phyloP scores from a whole-genome alignment of 306 rosid genomes.

The Sesbania bispinosa region DNA sequence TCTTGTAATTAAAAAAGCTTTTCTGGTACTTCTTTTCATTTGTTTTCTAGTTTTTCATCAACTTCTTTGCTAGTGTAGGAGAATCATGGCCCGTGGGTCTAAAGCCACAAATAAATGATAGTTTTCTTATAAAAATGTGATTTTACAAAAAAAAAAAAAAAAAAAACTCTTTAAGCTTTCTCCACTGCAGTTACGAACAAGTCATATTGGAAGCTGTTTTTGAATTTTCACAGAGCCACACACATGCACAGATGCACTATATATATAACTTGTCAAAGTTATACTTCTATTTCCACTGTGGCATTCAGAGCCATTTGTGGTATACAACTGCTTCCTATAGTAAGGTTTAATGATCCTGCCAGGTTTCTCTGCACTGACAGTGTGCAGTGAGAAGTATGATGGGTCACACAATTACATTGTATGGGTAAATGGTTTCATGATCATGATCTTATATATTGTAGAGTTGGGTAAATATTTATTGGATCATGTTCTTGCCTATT shows the following conservation, averaged over 20 bases:
- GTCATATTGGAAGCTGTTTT: slow-evolving; percentile 55
- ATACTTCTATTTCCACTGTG: slow-evolving; percentile 47
- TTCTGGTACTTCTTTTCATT: not conserved
- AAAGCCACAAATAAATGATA: not conserved
- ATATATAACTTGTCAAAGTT: slow-evolving; percentile 16
- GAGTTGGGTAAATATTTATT: not conserved
- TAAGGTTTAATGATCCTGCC: slow-evolving; percentile 68
- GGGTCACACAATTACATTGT: slow-evolving; percentile 56
- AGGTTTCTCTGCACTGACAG: slow-evolving; percentile 99
- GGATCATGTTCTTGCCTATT: not conserved
- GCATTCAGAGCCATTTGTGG: slow-evolving; percentile 73
- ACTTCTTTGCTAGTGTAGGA: slow-evolving; percentile 8
- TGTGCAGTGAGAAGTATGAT: slow-evolving; percentile 99
- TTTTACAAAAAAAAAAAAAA: slow-evolving; percentile 8
- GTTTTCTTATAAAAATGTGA: not conserved
- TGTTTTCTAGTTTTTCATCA: not conserved
- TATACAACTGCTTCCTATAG: slow-evolving; percentile 71
- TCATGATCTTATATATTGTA: not conserved
- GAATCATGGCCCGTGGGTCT: not conserved
- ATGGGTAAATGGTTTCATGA: not conserved
- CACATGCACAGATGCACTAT: not conserved
- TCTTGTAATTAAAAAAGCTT: not conserved
- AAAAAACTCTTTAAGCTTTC: not conserved
- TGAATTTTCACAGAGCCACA: slow-evolving; percentile 10
- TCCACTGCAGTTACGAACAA: not conserved